Evolutionary conservation across 805 yeast genomes (phyloP), one percentile per base, ranked within the genome.

Genomic region (Candida morakotiae): DNA sequence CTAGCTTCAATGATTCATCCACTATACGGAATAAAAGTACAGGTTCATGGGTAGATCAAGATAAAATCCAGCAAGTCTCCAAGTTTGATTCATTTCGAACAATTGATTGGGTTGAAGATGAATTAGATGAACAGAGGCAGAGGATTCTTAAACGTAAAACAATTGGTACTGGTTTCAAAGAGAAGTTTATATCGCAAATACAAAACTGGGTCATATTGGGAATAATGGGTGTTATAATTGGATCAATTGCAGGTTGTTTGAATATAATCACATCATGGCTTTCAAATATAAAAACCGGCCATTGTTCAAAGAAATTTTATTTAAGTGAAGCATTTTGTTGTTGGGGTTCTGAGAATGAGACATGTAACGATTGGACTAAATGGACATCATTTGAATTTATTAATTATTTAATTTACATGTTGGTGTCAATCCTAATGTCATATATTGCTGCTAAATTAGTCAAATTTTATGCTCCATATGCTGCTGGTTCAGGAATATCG

Each of bases 401-500:
- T 6, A 71, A 77, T 34, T 91, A 86, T 51, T 1, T 76, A 1
- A 52, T 75, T 0, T 91, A 81, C 51, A 69, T 87, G 3, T 7
- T 63, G 0, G 58, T 81, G 1, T 83, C 95, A 4, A 61, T 80
- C 0, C 11, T 64, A 0, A 79, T 91, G 48, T 84, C 93, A 2
- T 56, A 70, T 7, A 46, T 71, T 9, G 81, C 96, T 1, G 87
- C 91, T 0, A 54, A 71, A 10, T 53, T 88, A 24, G 96, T 94
- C 31, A 69, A 77, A 46, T 56, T 57, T 10, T 79, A 77, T 47
- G 89, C 96, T 0, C 96, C 96, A 1, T 71, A 81, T 37, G 98
- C 98, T 2, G 94, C 98, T 1, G 99, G 99, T 0, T 85, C 95
- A 5, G 99, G 99, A 0, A 94, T 93, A 35, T 84, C 97, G 11